Base-by-base conservation (phyloP, 2,329 filamentous ascomycete genomes). In the Dichotomopilus funicola region DNA sequence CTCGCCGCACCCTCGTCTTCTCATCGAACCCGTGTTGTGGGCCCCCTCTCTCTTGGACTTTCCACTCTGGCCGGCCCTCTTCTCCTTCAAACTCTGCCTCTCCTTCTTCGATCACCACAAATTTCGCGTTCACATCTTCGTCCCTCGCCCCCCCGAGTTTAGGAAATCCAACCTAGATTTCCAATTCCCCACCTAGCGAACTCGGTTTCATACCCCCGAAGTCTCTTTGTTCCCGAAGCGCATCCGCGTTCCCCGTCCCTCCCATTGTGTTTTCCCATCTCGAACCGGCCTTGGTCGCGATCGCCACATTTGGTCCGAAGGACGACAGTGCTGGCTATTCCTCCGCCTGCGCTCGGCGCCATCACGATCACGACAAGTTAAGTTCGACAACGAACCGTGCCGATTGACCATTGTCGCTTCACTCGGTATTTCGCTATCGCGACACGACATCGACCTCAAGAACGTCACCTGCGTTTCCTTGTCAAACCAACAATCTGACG, bases 141-240 rank as follows among this genome's bases (percentile, higher is more conserved):
- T 55, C 58, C 56, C 53, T 19, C 46, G 42, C 33, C 37, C n/a
- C n/a, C 54, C n/a, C 38, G 19, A 40, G 5, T 51, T 51, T 44
- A 41, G 33, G 33, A 35, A 12, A 36, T 49, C 47, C 53, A 46
- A 59, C 46, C 43, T 53, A 34, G 47, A 51, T 51, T 51, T 41
- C 13, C 51, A 60, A 55, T 59, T 51, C 37, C 56, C 52, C 53
- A 51, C 52, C 42, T 55, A 31, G 55, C 52, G 46, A 27, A 56
- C 44, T 51, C 60, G 59, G 59, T 55, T 62, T 62, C 58, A 57
- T 57, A 57, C 61, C 61, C 60, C 62, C 60, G 19, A 55, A 60
- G 49, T 56, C 58, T 59, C 64, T 63, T 66, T 64, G 64, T 64
- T 62, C 60, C 64, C 65, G 62, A 66, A 64, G 62, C 67, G 64